Percentiles rank a stretch among this genome's conserved stretches.
Evolutionary conservation across 2,329 filamentous ascomycete genomes (phyloP).

Genomic region (Fusarium lyarnte): DNA sequence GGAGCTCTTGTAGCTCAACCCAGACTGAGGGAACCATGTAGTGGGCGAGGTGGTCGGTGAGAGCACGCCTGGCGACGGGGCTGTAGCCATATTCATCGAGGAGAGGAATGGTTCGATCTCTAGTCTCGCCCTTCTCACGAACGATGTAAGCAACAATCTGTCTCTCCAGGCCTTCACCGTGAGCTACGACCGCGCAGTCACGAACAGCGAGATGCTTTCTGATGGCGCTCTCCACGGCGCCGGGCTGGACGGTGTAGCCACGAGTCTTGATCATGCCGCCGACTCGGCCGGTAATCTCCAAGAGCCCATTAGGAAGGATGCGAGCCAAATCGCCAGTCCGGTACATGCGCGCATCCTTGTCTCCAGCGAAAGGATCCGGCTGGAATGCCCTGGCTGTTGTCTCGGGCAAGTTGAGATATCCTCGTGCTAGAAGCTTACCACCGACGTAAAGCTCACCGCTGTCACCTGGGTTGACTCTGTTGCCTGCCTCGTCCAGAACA

Average conservation of each 20-base stretch:
- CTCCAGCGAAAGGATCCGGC: constrained; percentile 69
- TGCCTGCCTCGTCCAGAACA: constrained; percentile 74
- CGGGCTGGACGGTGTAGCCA: constrained; percentile 80
- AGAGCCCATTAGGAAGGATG: constrained; percentile 70
- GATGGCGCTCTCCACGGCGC: constrained; percentile 79
- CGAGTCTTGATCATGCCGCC: constrained; percentile 84
- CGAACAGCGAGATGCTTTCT: constrained; percentile 74
- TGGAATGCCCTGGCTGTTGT: constrained; percentile 78
- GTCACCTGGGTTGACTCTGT: constrained; percentile 68
- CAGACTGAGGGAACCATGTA: constrained; percentile 86
- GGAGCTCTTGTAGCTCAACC: constrained; percentile 76
- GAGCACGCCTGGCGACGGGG: constrained; percentile 70
- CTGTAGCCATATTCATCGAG: constrained; percentile 78
- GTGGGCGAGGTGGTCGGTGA: constrained; percentile 75
- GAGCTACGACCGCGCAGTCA: constrained; percentile 76
- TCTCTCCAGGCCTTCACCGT: constrained; percentile 78
- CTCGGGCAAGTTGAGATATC: constrained; percentile 83
- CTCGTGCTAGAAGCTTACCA: constrained; percentile 76
- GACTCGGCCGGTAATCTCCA: constrained; percentile 80
- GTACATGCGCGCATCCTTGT: constrained; percentile 74
- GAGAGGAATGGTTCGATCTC: constrained; percentile 68
- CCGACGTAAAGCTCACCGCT: constrained; percentile 81
- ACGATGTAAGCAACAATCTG: constrained; percentile 83
- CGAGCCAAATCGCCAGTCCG: constrained; percentile 77
- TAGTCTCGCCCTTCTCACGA: constrained; percentile 67